phyloP scores from a whole-genome alignment of 768 basidiomycete genomes.

The Daedaleopsis sinensis region DNA sequence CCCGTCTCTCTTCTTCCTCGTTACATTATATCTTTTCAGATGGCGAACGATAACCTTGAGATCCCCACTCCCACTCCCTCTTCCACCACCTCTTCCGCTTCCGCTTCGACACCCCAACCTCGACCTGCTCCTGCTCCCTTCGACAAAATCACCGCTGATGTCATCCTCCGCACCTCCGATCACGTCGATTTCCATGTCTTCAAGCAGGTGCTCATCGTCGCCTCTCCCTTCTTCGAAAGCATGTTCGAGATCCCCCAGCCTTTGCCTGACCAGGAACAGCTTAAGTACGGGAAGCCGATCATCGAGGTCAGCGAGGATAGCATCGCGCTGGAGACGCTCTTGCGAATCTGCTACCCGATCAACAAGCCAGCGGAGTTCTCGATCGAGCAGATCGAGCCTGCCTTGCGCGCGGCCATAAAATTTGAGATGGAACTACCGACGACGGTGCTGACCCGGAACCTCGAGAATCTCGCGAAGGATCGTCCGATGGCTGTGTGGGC shows the following conservation, averaged over 20 bases:
- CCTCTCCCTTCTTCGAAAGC: slow-evolving; percentile 20
- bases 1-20: no score
- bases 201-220: slow-evolving; percentile 8
- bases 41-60: no score
- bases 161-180: slow-evolving; percentile 22
- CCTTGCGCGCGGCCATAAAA: slow-evolving; percentile 21
- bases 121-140: slow-evolving; percentile 14
- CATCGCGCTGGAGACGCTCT: slow-evolving; percentile 18
- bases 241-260: slow-evolving; percentile 25
- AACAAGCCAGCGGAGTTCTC: slow-evolving; percentile 1
- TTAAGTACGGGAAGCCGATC: not conserved
- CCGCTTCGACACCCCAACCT: not conserved
- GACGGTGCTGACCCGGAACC: not conserved
- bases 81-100: not conserved
- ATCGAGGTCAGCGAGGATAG: slow-evolving; percentile 14
- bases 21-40: no score
- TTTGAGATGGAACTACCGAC: slow-evolving; percentile 18
- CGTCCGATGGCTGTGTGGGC: slow-evolving; percentile 8
- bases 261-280: not conserved
- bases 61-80: not conserved
- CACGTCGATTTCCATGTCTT: slow-evolving; percentile 23
- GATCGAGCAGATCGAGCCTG: slow-evolving; percentile 7
- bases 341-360: slow-evolving; percentile 25
- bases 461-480: not conserved
- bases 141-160: slow-evolving; percentile 15